phyloP scores from a whole-genome alignment of 2,329 filamentous ascomycete species.

The Sclerotinia nivalis region DNA sequence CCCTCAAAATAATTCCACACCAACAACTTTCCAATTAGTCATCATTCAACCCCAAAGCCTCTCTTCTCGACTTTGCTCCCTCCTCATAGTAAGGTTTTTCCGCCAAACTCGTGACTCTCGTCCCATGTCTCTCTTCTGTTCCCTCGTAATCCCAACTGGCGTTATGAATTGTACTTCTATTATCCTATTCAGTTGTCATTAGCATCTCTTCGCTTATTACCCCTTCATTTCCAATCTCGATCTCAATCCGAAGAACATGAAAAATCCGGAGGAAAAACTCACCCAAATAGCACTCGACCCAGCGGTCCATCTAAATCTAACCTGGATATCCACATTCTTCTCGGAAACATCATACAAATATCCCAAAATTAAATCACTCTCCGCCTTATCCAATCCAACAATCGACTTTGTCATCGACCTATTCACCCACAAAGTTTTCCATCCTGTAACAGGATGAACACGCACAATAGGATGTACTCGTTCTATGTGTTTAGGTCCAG shows the following conservation, averaged over 20 bases:
- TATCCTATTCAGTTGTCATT: constrained; percentile 48
- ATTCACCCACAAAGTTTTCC: constrained; percentile 74
- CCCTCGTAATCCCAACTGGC: constrained; percentile 74
- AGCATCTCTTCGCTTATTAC: background rate
- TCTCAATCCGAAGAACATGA: background rate
- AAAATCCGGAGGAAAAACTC: background rate
- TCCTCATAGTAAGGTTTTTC: constrained; percentile 70
- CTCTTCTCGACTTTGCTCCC: constrained; percentile 63
- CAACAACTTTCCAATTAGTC: constrained; percentile 36
- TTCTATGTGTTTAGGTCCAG: constrained; percentile 66
- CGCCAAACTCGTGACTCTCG: constrained; percentile 67
- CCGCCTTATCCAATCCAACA: constrained; percentile 66
- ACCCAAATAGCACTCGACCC: constrained; percentile 65
- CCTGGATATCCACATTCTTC: constrained; percentile 67
- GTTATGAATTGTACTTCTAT: constrained; percentile 72
- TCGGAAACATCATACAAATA: constrained; percentile 71
- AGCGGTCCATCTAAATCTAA: constrained; percentile 70
- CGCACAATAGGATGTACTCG: constrained; percentile 68
- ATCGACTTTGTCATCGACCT: constrained; percentile 68
- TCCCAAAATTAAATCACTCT: constrained; percentile 66
- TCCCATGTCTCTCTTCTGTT: constrained; percentile 67
- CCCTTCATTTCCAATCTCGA: background rate
- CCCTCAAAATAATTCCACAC: background rate
- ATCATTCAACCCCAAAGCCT: constrained; percentile 65
- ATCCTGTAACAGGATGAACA: constrained; percentile 71